Conservation (phyloP, 495 filamentous ascomycete genomes). For the Aspergillus cristatus region DNA sequence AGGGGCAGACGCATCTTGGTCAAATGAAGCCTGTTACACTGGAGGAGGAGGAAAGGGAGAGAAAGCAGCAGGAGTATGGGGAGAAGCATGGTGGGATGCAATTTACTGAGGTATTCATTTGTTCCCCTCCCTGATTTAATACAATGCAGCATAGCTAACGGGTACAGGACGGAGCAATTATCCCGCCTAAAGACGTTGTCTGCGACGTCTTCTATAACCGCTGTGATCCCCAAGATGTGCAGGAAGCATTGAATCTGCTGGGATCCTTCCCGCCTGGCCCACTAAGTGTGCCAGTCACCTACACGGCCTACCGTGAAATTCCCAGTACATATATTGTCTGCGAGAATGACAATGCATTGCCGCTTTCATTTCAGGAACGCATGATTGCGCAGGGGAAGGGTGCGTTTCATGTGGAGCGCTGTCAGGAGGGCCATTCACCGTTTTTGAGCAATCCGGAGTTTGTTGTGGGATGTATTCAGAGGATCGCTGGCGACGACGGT, state of each 20-base stretch:
- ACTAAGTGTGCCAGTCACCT: slow-evolving; percentile 18
- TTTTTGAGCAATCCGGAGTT: slow-evolving; percentile 20
- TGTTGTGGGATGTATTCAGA: slow-evolving; percentile 17
- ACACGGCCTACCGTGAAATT: slow-evolving; percentile 18
- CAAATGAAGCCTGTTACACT: slow-evolving; percentile 14
- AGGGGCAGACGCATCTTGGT: slow-evolving; percentile 14
- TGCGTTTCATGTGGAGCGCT: slow-evolving; percentile 17
- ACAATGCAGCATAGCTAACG: not conserved
- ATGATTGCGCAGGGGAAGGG: slow-evolving; percentile 20
- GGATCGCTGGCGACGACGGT: slow-evolving; percentile 16
- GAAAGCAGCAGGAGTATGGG: slow-evolving; percentile 9
- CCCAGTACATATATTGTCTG: slow-evolving; percentile 27
- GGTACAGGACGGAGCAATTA: slow-evolving; percentile 18
- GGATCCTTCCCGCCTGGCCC: slow-evolving; percentile 18
- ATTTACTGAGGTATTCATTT: slow-evolving; percentile 8
- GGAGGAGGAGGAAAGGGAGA: slow-evolving; percentile 19
- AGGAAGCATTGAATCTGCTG: slow-evolving; percentile 14
- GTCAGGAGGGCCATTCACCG: slow-evolving; percentile 22
- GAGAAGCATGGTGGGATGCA: slow-evolving; percentile 11
- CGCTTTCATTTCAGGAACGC: slow-evolving; percentile 11
- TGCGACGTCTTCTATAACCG: slow-evolving; percentile 16
- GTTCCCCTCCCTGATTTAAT: not conserved
- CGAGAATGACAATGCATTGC: slow-evolving; percentile 23
- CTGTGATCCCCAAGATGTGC: slow-evolving; percentile 12
- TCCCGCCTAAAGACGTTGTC: slow-evolving; percentile 7